Percentiles rank a stretch among this genome's conserved stretches.
Evolutionary conservation across 1,139 yeast genomes (phyloP).

Genomic region (Blastobotrys apis): DNA sequence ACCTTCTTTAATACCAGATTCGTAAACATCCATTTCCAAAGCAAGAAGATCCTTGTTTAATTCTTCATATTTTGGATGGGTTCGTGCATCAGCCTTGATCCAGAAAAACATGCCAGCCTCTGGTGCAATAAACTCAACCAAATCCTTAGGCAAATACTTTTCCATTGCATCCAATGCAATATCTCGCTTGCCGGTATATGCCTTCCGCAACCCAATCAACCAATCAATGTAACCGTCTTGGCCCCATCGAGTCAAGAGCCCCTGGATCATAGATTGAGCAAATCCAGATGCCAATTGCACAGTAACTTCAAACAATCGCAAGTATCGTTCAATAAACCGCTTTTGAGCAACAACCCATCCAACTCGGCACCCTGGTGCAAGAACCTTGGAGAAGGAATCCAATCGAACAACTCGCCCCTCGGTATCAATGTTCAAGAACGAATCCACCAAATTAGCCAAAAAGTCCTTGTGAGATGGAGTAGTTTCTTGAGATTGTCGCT

Average conservation of each 20-base stretch:
- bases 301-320: slow-evolving; percentile 75
- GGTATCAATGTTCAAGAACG: slow-evolving; percentile 70
- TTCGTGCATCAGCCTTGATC: slow-evolving; percentile 65
- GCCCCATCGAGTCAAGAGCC: slow-evolving; percentile 65
- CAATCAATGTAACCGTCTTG: slow-evolving; percentile 77
- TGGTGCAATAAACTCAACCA: slow-evolving; percentile 61
- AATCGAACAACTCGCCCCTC: slow-evolving; percentile 90
- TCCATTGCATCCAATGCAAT: slow-evolving; percentile 66
- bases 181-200: slow-evolving; percentile 75
- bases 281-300: slow-evolving; percentile 83
- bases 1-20: slow-evolving; percentile 59
- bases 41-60: slow-evolving; percentile 67
- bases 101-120: slow-evolving; percentile 95
- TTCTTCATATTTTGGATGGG: slow-evolving; percentile 69
- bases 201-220: slow-evolving; percentile 80
- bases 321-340: slow-evolving; percentile 57
- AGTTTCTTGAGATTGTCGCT: slow-evolving; percentile 32
- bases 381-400: slow-evolving; percentile 86
- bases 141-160: slow-evolving; percentile 55
- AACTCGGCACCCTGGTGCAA: slow-evolving; percentile 87
- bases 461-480: slow-evolving; percentile 46
- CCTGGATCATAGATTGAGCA: slow-evolving; percentile 64
- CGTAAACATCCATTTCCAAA: slow-evolving; percentile 61
- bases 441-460: slow-evolving; percentile 63
- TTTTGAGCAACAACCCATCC: slow-evolving; percentile 89